These are phyloP conservation scores for Myriosclerotinia duriaeana DNA, from an alignment of 2,329 filamentous ascomycete species.

Conservation along the genomic window DNA sequence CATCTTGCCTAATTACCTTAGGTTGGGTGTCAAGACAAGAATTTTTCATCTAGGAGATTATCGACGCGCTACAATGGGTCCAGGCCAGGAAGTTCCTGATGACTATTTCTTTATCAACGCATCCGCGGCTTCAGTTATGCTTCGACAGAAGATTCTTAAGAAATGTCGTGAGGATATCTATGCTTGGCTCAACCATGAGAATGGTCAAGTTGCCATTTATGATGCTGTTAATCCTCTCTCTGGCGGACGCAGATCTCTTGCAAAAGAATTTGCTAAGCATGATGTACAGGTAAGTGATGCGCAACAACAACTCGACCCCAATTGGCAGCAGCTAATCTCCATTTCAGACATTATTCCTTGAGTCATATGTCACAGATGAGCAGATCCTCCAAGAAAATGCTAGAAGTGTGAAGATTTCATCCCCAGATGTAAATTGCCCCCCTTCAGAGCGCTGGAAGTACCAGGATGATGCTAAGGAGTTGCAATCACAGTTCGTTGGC, in stretches of 20 bases:
- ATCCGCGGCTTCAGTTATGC: slow-evolving; percentile 84
- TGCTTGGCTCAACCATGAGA: slow-evolving; percentile 92
- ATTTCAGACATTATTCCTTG: slow-evolving; percentile 84
- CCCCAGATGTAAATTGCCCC: slow-evolving; percentile 70
- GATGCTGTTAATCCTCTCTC: slow-evolving; percentile 94
- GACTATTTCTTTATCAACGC: slow-evolving; percentile 98
- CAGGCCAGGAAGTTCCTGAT: slow-evolving; percentile 80
- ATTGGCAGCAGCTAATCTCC: slow-evolving; percentile 25
- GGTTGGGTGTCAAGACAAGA: slow-evolving; percentile 95
- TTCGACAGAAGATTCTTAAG: slow-evolving; percentile 95
- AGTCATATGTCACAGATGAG: slow-evolving; percentile 92
- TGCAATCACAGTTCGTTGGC: slow-evolving; percentile 67
- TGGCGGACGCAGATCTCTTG: slow-evolving; percentile 75
- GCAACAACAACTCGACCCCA: slow-evolving; percentile 24
- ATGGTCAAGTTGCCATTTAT: slow-evolving; percentile 97
- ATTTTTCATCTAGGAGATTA: slow-evolving; percentile 98
- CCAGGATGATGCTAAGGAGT: slow-evolving; percentile 16
- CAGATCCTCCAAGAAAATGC: slow-evolving; percentile 95
- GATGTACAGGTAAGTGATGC: slow-evolving; percentile 70
- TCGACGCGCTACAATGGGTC: slow-evolving; percentile 83
- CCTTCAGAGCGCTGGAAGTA: slow-evolving; percentile 17
- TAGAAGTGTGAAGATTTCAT: slow-evolving; percentile 94
- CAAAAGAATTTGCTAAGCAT: slow-evolving; percentile 97
- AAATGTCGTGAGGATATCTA: slow-evolving; percentile 98
- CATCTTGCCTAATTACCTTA: slow-evolving; percentile 39